These are phyloP conservation scores for Diaporthe vaccinii DNA, from an alignment of 2,329 filamentous ascomycete species.

Conservation along the genomic window DNA sequence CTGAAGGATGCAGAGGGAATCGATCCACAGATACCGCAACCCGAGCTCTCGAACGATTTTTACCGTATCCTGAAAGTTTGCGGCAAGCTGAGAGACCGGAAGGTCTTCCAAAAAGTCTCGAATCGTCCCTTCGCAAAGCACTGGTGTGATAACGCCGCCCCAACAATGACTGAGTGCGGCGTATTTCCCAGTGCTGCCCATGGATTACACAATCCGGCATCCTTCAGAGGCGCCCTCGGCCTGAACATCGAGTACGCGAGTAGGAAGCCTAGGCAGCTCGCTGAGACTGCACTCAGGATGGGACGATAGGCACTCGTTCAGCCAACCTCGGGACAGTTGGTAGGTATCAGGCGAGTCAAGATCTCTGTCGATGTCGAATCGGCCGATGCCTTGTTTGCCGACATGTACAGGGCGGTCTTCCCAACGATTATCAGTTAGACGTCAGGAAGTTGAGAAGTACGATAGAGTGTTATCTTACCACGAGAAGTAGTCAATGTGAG, in stretches of 20 bases:
- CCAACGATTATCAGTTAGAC: background rate
- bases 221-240: background rate
- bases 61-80: background rate
- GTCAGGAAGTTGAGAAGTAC: background rate
- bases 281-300: background rate
- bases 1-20: constrained; percentile 17
- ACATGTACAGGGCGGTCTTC: background rate
- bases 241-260: background rate
- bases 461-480: background rate
- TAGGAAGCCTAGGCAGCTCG: background rate
- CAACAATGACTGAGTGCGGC: constrained; percentile 1
- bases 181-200: background rate
- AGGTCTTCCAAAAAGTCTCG: background rate
- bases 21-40: constrained; percentile 18
- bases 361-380: background rate
- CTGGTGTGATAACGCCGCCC: background rate
- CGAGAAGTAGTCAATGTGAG: background rate
- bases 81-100: background rate
- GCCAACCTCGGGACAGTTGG: background rate
- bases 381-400: background rate
- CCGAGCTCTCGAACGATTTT: background rate
- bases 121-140: background rate
- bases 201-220: background rate
- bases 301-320: background rate
- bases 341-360: background rate